A percentile compares a stretch with the other conserved stretches of the same genome.
Conservation (phyloP, 2,329 filamentous ascomycete species). For the Scortechinia acanthostroma region DNA sequence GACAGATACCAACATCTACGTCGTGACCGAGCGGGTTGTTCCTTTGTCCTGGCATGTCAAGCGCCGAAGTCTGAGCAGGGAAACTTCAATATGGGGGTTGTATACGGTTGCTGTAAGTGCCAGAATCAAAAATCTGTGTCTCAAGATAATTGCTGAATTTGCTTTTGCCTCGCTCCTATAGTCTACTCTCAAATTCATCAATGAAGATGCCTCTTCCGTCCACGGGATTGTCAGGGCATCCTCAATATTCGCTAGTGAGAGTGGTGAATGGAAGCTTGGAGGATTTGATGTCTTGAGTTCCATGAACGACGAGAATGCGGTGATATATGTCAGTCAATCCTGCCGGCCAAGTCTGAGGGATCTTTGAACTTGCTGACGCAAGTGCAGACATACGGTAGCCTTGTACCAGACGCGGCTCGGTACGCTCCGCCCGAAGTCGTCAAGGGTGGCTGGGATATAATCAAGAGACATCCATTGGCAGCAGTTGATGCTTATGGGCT, state of each 20-base stretch:
- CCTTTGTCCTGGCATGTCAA: conserved; percentile 86
- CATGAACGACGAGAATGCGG: conserved; percentile 88
- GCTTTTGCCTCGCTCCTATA: no score
- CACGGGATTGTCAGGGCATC: conserved; percentile 80
- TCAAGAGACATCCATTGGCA: conserved; percentile 74
- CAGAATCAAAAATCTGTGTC: no score
- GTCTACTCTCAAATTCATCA: conserved; percentile 93
- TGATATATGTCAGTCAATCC: conserved; percentile 66
- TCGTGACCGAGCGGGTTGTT: conserved; percentile 83
- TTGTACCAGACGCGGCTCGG: conserved; percentile 76
- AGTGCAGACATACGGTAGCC: conserved; percentile 76
- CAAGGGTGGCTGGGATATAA: conserved; percentile 81
- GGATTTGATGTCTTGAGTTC: conserved; percentile 91
- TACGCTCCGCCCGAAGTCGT: conserved; percentile 84
- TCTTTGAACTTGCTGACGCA: no score
- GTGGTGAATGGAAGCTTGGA: conserved; percentile 93
- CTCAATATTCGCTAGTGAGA: conserved; percentile 88
- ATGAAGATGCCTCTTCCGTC: conserved; percentile 83
- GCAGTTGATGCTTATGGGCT: conserved; percentile 85
- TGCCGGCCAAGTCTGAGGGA: no score
- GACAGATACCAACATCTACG: conserved; percentile 92
- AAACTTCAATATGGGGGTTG: conserved; percentile 95
- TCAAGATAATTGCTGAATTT: no score
- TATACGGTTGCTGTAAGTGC: conserved; percentile 70
- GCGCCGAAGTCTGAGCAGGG: conserved; percentile 77